phyloP scores from a whole-genome alignment of 2,329 filamentous ascomycete genomes.

The Calonectria naviculata region DNA sequence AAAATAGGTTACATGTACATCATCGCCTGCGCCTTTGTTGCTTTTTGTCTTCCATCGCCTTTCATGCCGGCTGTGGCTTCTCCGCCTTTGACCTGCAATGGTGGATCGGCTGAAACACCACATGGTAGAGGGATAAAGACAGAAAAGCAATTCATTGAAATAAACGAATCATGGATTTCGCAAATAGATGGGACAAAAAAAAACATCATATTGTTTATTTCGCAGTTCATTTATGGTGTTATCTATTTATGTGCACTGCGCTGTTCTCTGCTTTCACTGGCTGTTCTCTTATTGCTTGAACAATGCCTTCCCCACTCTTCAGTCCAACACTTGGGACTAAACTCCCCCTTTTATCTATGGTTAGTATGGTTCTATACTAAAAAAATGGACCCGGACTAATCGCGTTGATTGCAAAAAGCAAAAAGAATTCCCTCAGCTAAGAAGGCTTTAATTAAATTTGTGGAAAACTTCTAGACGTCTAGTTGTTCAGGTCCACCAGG shows the following conservation, averaged over 20 bases:
- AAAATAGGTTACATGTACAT: neutral
- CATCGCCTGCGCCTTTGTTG: neutral
- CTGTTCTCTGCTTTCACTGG: no score
- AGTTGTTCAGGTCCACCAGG: no score
- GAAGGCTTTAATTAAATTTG: neutral
- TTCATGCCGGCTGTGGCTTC: neutral
- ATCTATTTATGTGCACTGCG: no score
- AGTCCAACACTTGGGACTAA: neutral
- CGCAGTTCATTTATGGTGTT: neutral
- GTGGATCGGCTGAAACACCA: no score
- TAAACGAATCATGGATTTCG: no score
- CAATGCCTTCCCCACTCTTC: neutral
- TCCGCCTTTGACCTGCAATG: no score
- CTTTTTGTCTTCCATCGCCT: neutral
- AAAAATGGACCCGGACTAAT: neutral
- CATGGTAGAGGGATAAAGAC: no score
- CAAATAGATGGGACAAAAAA: neutral
- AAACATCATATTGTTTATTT: neutral
- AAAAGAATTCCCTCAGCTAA: no score
- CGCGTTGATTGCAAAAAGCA: neutral
- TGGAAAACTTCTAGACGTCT: no score
- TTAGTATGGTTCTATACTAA: neutral
- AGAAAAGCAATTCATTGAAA: no score
- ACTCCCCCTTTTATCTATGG: no score
- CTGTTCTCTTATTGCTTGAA: neutral